A percentile compares a stretch with the other conserved stretches of the same genome.
Conservation (phyloP, 1,139 yeast genomes). For the Nadsonia starkeyi-henricii region DNA sequence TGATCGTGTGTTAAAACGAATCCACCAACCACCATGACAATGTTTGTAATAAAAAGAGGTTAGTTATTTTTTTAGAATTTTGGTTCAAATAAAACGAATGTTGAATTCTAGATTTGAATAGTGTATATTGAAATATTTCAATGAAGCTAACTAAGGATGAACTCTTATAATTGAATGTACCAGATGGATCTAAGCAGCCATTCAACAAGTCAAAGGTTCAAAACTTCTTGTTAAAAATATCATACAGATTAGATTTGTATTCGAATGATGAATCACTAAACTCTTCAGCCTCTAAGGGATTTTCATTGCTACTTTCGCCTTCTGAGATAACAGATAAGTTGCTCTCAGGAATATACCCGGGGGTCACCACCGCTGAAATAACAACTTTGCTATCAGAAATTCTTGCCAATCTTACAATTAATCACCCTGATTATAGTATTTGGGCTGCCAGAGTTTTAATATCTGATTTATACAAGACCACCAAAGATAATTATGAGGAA, state of each 20-base stretch:
- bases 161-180: not conserved
- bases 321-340: slow-evolving; percentile 60
- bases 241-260: not conserved
- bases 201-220: not conserved
- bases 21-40: no score
- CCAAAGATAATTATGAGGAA: slow-evolving; percentile 57
- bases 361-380: slow-evolving; percentile 69
- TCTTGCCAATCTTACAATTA: slow-evolving; percentile 77
- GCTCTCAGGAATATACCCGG: slow-evolving; percentile 64
- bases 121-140: no score
- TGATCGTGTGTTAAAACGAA: no score
- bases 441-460: slow-evolving; percentile 79
- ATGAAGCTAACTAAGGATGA: no score
- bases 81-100: no score
- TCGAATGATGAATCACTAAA: not conserved
- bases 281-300: not conserved
- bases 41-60: no score
- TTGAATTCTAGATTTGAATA: no score
- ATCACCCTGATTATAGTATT: slow-evolving; percentile 78
- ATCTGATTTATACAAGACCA: slow-evolving; percentile 62
- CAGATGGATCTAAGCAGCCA: not conserved
- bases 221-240: not conserved
- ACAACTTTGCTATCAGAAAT: slow-evolving; percentile 77
- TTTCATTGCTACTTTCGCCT: slow-evolving; percentile 21
- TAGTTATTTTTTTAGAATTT: no score